These are phyloP conservation scores for Exidia glandulosa DNA, from an alignment of 768 basidiomycete genomes.

Conservation along the genomic window DNA sequence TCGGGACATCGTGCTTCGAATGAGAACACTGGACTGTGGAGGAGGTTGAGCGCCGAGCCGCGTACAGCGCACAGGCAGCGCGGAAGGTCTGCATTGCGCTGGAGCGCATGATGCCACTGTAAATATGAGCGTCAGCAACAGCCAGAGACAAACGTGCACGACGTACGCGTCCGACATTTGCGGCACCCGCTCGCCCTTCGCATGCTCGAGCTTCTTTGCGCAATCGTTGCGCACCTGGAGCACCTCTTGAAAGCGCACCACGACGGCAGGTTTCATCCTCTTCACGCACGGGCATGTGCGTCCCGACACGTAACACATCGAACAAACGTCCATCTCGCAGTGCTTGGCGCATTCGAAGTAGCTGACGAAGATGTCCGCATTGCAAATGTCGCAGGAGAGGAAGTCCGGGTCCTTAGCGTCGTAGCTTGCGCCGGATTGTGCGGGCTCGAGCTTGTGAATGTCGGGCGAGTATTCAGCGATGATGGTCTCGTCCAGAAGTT, in stretches of 20 bases:
- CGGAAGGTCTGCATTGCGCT: background rate
- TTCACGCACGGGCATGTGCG: constrained; percentile 52
- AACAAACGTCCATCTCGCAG: constrained; percentile 46
- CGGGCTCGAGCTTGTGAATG: background rate
- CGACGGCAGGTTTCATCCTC: constrained; percentile 51
- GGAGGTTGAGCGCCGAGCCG: background rate
- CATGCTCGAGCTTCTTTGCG: background rate
- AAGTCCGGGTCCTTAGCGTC: constrained; percentile 6
- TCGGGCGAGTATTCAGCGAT: constrained; percentile 30
- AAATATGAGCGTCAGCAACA: background rate
- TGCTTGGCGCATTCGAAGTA: constrained; percentile 60
- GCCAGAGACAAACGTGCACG: background rate
- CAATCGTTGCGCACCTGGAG: constrained; percentile 27
- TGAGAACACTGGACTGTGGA: background rate
- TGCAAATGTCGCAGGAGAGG: constrained; percentile 66
- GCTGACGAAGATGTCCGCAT: constrained; percentile 69
- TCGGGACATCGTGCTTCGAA: background rate
- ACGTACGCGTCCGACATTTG: background rate
- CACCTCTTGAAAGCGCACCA: constrained; percentile 37
- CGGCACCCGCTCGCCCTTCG: background rate
- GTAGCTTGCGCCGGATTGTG: too few relatives aligned
- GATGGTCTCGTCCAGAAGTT: constrained; percentile 41
- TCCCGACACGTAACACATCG: constrained; percentile 68
- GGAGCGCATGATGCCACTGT: background rate
- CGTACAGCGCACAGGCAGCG: background rate